Conservation (phyloP, 257 asterid genomes). For the Paraleonurus japonicus region DNA sequence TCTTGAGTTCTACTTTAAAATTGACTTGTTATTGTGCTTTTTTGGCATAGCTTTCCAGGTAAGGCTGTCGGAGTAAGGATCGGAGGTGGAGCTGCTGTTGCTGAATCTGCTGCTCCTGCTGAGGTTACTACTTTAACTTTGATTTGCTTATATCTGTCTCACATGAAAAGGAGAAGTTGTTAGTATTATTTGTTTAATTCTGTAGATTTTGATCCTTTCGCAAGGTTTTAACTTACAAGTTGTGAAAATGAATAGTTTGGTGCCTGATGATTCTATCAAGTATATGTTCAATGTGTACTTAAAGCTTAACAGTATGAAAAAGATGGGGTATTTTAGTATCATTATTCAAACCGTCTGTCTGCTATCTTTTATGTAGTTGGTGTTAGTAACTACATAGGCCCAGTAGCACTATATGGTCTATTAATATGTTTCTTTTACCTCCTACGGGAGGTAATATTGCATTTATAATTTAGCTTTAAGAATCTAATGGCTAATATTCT, state of each 20-base stretch:
- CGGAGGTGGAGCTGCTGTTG: slow-evolving; percentile 52
- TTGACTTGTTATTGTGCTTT: slow-evolving; percentile 8
- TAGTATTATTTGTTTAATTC: background rate
- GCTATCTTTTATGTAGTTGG: background rate
- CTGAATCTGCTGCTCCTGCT: slow-evolving; percentile 46
- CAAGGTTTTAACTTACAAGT: background rate
- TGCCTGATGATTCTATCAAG: background rate
- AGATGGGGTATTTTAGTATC: background rate
- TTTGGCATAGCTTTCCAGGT: slow-evolving; percentile 72
- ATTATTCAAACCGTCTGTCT: no score
- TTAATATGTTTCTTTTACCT: background rate
- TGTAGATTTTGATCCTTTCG: background rate
- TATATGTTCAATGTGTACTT: background rate
- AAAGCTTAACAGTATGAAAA: background rate
- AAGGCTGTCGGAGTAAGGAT: slow-evolving; percentile 75
- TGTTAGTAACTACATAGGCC: background rate
- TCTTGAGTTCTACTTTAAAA: background rate
- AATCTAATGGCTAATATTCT: background rate
- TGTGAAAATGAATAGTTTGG: background rate
- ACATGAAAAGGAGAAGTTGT: background rate
- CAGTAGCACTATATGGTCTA: background rate
- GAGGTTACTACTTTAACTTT: slow-evolving; percentile 35
- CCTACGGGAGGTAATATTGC: background rate
- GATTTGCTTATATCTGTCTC: background rate
- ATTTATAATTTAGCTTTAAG: background rate